Evolutionary conservation across 2,329 filamentous ascomycete species (phyloP).

Genomic region (Emergomyces africanus): DNA sequence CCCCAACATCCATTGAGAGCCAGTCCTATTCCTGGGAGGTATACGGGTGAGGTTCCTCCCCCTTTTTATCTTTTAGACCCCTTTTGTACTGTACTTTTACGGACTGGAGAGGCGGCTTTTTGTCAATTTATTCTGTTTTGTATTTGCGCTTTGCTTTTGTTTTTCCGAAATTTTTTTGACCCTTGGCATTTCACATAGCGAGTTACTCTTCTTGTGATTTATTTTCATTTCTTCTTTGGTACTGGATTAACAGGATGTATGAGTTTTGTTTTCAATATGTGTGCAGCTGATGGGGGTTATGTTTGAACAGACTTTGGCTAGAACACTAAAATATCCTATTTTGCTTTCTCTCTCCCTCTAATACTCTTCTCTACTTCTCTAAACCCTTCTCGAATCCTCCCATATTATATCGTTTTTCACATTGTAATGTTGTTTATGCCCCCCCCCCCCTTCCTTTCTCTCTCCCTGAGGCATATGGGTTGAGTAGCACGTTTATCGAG

Average conservation of each 20-base stretch:
- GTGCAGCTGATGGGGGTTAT: background rate
- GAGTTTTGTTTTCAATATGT: background rate
- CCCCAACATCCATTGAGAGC: background rate
- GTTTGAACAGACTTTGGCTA: background rate
- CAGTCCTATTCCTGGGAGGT: background rate
- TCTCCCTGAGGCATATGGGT: too few species aligned
- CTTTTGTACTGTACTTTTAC: background rate
- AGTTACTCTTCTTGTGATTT: constrained; percentile 11
- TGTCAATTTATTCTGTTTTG: background rate
- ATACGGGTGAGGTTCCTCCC: background rate
- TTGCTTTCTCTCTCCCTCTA: background rate
- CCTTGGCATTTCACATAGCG: constrained; percentile 7
- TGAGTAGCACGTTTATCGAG: too few species aligned
- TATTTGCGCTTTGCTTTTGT: background rate
- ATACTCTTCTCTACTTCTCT: background rate
- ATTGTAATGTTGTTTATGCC: background rate
- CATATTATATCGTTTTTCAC: too few species aligned
- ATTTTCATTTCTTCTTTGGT: constrained; percentile 6
- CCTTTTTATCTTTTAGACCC: background rate
- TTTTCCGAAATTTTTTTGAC: background rate
- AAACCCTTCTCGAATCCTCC: too few species aligned
- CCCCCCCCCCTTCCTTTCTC: background rate
- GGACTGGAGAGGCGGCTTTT: background rate
- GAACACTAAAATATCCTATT: background rate
- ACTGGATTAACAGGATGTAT: background rate